These are phyloP conservation scores for Claviceps capensis DNA, from an alignment of 2,329 filamentous ascomycete genomes.

Conservation along the genomic window DNA sequence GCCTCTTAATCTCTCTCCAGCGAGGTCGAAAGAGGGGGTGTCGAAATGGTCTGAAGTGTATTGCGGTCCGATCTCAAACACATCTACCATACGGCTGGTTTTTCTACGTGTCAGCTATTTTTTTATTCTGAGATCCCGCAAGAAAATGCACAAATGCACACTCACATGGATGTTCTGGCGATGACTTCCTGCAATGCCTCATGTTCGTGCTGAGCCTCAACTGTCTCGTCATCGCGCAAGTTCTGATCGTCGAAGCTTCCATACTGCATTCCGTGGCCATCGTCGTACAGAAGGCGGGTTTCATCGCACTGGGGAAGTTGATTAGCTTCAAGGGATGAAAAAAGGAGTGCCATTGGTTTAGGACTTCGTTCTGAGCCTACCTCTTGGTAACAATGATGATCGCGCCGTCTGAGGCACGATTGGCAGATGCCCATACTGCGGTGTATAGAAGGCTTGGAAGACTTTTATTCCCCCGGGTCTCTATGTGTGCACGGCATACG, in stretches of 20 bases:
- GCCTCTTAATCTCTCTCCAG: constrained; percentile 41
- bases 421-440: constrained; percentile 44
- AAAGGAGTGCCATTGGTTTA: neutral
- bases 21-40: constrained; percentile 29
- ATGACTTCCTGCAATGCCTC: constrained; percentile 52
- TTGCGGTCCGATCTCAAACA: constrained; percentile 49
- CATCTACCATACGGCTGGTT: constrained; percentile 50
- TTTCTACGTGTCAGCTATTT: constrained; percentile 1
- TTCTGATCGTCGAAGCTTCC: constrained; percentile 48
- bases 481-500: neutral
- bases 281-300: constrained; percentile 46
- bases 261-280: constrained; percentile 44
- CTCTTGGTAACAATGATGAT: constrained; percentile 39
- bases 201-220: constrained; percentile 49
- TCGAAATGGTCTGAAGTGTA: constrained; percentile 24
- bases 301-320: constrained; percentile 36
- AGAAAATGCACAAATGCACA: neutral
- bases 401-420: constrained; percentile 43
- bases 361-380: constrained; percentile 12
- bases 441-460: neutral
- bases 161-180: constrained; percentile 50
- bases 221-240: constrained; percentile 40
- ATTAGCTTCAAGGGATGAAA: constrained; percentile 1
- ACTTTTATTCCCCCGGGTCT: neutral
- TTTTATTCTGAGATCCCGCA: neutral